Evolutionary conservation across 176 grass and related monocot species (phyloP).

Genomic region (Elaeis guineensis): DNA sequence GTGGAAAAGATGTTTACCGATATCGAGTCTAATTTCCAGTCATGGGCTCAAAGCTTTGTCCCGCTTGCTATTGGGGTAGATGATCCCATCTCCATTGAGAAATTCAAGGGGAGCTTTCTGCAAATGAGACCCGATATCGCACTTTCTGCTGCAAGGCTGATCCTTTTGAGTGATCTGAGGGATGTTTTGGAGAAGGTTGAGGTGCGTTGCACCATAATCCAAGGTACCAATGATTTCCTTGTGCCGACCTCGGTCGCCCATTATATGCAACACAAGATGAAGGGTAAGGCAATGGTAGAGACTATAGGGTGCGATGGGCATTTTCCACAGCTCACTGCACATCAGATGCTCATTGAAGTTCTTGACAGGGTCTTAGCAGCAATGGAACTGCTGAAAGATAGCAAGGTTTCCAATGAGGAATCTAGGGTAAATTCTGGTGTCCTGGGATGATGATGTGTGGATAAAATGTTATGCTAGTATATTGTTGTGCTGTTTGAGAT

Average conservation of each 20-base stretch:
- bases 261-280: constrained; percentile 53
- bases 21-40: constrained; percentile 43
- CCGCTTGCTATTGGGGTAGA: constrained; percentile 18
- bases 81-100: constrained; percentile 5
- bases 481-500: too few species aligned
- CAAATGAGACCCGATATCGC: constrained; percentile 60
- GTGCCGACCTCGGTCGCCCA: constrained; percentile 38
- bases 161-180: constrained; percentile 63
- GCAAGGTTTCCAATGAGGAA: too few species aligned
- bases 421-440: background rate
- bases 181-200: constrained; percentile 27
- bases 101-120: constrained; percentile 39
- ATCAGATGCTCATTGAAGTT: constrained; percentile 32
- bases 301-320: constrained; percentile 50
- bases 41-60: constrained; percentile 50
- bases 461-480: too few species aligned
- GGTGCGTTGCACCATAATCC: constrained; percentile 52
- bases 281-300: constrained; percentile 21
- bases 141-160: constrained; percentile 28
- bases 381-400: too few species aligned
- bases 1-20: constrained; percentile 34
- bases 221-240: constrained; percentile 36
- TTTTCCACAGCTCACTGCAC: constrained; percentile 57
- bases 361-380: constrained; percentile 32
- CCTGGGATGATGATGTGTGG: background rate